phyloP scores from a whole-genome alignment of 2,329 filamentous ascomycete species.

The Aspergillus pseudotamarii region DNA sequence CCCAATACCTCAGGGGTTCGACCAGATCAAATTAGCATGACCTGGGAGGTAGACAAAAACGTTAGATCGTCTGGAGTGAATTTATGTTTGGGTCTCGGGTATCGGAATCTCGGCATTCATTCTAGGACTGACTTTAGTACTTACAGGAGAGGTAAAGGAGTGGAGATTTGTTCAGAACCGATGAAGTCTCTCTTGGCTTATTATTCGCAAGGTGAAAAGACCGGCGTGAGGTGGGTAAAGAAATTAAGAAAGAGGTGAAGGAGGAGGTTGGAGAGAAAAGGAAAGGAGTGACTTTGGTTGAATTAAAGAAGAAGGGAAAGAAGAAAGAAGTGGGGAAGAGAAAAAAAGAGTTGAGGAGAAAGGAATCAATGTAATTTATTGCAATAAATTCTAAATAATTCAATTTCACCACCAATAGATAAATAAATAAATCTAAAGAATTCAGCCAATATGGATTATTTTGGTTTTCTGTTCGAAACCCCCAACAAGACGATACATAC shows the following conservation, averaged over 20 bases:
- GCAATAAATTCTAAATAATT: background rate
- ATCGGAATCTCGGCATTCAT: slow-evolving; percentile 6
- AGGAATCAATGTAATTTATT: background rate
- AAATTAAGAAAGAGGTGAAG: slow-evolving; percentile 7
- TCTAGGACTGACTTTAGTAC: background rate
- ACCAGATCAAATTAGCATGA: slow-evolving; percentile 19
- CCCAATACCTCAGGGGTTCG: background rate
- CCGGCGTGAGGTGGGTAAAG: background rate
- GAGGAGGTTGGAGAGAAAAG: background rate
- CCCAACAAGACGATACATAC: no score
- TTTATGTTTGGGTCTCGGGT: slow-evolving; percentile 3
- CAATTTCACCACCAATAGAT: no score
- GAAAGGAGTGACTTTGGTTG: background rate
- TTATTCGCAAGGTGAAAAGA: background rate
- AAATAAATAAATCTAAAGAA: no score
- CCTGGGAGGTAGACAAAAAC: slow-evolving; percentile 7
- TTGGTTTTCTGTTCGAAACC: no score
- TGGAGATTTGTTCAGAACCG: slow-evolving; percentile 4
- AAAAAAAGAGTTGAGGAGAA: slow-evolving; percentile 6
- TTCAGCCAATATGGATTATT: no score
- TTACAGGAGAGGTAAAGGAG: background rate
- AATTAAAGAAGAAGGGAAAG: background rate
- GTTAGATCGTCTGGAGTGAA: background rate
- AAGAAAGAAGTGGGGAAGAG: slow-evolving; percentile 10
- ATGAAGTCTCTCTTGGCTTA: background rate